Base-by-base conservation (phyloP, 345 rosid species). In the Mercurialis annua region DNA sequence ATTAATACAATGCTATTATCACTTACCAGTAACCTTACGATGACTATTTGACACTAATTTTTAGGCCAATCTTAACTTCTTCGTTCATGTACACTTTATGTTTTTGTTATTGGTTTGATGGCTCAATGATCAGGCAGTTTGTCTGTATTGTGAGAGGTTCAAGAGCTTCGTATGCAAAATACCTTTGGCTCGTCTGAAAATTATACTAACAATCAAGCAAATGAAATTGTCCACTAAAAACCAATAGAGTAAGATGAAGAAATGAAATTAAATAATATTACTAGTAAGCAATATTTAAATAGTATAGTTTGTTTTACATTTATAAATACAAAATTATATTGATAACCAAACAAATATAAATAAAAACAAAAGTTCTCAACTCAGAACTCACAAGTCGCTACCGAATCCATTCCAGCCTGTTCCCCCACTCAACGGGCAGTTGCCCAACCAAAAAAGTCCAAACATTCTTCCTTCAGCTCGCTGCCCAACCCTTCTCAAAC, bases 401-500 rank as follows among this genome's bases (percentile, higher is more conserved):
- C 69, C 80, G 78, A 77, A 51, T 40, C 62, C 33, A 61, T 16
- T 60, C 65, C 76, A 66, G 56, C 24, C 56, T 66, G 64, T 31
- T 24, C 70, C 27, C 36, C 59, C 64, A 65, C 53, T 53, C 68
- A 11, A 43, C 17, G 78, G 81, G 75, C 75, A 85, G 48, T 0
- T 30, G 76, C 82, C 78, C 74, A 76, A 14, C 78, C 70, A 64
- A 69, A 50, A n/a, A 67, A 73, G 70, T 72, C 73, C 67, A 68
- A 67, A 29, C 38, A 42, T 49, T 64, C 43, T 31, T 17, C 27
- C 38, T 9, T 16, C 21, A 40, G 12, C n/a, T 9, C 27, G 58
- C 43, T 71, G 68, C 77, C 75, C 51, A 7, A n/a, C 49, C 29
- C 55, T 61, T 31, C 57, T 44, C 68, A 24, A 58, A 73, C 70